Evolutionary conservation across 2,329 filamentous ascomycete genomes (phyloP), one percentile per base, ranked within the genome.

Genomic region (Xylaria arbuscula): DNA sequence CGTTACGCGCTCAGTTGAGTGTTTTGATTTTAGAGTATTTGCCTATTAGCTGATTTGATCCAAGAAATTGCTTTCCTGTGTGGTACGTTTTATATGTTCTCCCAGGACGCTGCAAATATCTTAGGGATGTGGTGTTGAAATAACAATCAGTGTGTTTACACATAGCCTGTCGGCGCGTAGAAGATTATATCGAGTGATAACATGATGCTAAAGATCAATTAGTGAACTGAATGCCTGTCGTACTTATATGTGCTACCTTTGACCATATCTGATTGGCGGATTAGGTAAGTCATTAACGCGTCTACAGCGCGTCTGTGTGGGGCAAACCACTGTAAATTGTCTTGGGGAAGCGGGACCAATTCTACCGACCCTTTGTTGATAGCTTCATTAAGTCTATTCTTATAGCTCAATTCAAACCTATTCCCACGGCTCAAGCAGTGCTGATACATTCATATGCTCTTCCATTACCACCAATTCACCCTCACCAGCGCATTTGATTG

Each of bases 281-380:
- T 32, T 32, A 45, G 15, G 55, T 47, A 50, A 42, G 55, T 28
- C 24, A 68, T 75, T 73, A 71, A 75, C 73, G 73, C 73, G 73
- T 73, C 72, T 70, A 10, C 45, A 60, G 70, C 73, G 73, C 72
- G 73, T 75, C 68, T 15, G 68, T 51, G 72, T 71, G 70, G 72
- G 71, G 72, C 67, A 34, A 8, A 32, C 34, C 9, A 36, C 15
- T 54, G 1, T 17, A 7, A 51, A 28, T 6, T 28, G 22, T 53
- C 48, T 34, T 32, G 5, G 28, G 28, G 28, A 28, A 36, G 24
- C 28, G 32, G 24, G 5, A 34, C 28, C 32, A 40, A 11, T 3
- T 55, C 34, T 55, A n/a, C 38, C 38, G n/a, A 40, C 34, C 15
- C 28, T 56, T 22, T 54, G 15, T 54, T 11, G 15, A 54, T 36